phyloP scores from a whole-genome alignment of 106 monocot genomes.

The Ottelia alismoides region DNA sequence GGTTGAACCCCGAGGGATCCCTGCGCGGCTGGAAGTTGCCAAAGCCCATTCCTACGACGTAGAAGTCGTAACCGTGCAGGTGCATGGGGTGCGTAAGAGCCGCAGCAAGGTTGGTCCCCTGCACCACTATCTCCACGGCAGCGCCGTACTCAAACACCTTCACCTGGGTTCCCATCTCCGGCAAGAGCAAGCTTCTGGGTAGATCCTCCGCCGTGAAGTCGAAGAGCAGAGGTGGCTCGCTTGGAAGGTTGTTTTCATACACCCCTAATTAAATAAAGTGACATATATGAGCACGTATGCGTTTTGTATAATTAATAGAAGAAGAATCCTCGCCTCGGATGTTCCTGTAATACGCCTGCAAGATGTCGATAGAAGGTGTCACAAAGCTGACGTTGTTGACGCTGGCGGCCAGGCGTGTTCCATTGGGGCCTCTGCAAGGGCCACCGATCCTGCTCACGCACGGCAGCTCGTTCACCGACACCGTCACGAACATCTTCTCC shows the following conservation, averaged over 20 bases:
- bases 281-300: too few relatives aligned
- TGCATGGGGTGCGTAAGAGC: constrained; percentile 67
- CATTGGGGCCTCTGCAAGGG: constrained; percentile 15
- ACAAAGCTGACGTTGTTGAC: constrained; percentile 37
- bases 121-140: constrained; percentile 41
- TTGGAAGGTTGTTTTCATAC: constrained; percentile 12
- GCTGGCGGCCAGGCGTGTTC: constrained; percentile 17
- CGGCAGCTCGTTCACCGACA: constrained; percentile 18
- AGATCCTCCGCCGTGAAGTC: constrained; percentile 24
- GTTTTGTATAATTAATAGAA: too few relatives aligned
- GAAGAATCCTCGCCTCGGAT: too few relatives aligned
- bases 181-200: constrained; percentile 5
- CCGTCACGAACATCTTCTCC: constrained; percentile 17
- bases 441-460: background rate
- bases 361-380: constrained; percentile 15
- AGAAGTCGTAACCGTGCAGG: constrained; percentile 59
- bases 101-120: constrained; percentile 33
- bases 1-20: constrained; percentile 38
- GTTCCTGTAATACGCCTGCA: constrained; percentile 24
- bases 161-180: constrained; percentile 25
- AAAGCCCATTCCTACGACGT: constrained; percentile 42
- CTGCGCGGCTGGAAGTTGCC: constrained; percentile 43
- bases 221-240: constrained; percentile 21
- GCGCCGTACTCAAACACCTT: constrained; percentile 33
- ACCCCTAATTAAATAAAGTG: too few relatives aligned